These are phyloP conservation scores for Skeletonema tropicum DNA, from an alignment of 108 stramenopile species.

Conservation along the genomic window DNA sequence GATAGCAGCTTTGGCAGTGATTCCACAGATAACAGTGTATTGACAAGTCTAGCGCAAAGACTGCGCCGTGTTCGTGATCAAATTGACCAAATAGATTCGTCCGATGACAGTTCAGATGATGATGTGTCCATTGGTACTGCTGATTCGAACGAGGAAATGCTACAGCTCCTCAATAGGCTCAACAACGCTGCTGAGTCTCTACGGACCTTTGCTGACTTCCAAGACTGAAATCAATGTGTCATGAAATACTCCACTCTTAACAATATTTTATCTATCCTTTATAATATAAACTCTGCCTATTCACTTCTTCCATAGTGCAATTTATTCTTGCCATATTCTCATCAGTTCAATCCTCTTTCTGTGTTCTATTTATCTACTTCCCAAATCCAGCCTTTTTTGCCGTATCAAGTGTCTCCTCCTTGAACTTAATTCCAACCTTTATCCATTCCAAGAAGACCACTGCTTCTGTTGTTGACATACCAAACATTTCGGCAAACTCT, in stretches of 20 bases:
- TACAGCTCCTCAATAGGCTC: slow-evolving; percentile 42
- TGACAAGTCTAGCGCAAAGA: slow-evolving; percentile 22
- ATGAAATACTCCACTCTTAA: neutral
- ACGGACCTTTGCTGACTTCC: slow-evolving; percentile 15
- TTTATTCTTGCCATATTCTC: neutral
- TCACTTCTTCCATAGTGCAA: neutral
- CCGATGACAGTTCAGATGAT: slow-evolving; percentile 17
- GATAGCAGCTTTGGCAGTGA: slow-evolving; percentile 49
- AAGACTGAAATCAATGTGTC: neutral
- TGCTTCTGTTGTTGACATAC: slow-evolving; percentile 68
- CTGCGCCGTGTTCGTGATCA: slow-evolving; percentile 40
- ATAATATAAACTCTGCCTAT: neutral
- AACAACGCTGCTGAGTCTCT: slow-evolving; percentile 49
- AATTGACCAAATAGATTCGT: slow-evolving; percentile 41
- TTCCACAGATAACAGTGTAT: slow-evolving; percentile 27
- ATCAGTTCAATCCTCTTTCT: too few relatives aligned
- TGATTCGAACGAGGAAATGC: slow-evolving; percentile 46
- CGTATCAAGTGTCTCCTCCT: slow-evolving; percentile 63
- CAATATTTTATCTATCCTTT: neutral
- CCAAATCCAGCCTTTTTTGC: slow-evolving; percentile 64
- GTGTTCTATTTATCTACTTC: too few relatives aligned
- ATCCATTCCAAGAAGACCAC: slow-evolving; percentile 86
- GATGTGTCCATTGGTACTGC: slow-evolving; percentile 17
- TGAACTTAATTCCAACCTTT: slow-evolving; percentile 77
- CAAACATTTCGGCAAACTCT: slow-evolving; percentile 69